Evolutionary conservation across 2,329 filamentous ascomycete genomes (phyloP).

Genomic region (Rhynchosporium graminicola): DNA sequence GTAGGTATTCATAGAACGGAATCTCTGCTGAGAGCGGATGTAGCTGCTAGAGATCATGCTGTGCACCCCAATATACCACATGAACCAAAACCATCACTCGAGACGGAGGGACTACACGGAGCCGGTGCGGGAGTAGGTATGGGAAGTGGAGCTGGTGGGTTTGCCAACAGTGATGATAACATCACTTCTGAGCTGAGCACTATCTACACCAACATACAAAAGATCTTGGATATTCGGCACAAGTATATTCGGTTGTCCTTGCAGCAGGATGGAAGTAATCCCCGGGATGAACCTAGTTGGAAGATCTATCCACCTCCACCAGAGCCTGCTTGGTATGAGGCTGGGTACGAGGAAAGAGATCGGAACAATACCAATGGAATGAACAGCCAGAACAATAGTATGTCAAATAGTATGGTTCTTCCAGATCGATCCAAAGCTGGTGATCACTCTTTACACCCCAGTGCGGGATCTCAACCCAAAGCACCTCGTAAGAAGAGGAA

Average conservation of each 20-base stretch:
- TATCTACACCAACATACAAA: constrained; percentile 90
- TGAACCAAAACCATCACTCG: constrained; percentile 54
- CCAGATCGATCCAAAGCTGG: constrained; percentile 36
- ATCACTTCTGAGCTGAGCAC: constrained; percentile 80
- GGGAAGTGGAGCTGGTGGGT: constrained; percentile 61
- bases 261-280: constrained; percentile 81
- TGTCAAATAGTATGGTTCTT: constrained; percentile 40
- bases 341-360: constrained; percentile 23
- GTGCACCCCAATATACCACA: constrained; percentile 54
- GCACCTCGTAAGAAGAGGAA: constrained; percentile 67
- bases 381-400: constrained; percentile 52
- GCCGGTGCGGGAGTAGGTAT: constrained; percentile 59
- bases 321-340: constrained; percentile 82
- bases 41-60: constrained; percentile 45
- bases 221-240: constrained; percentile 81
- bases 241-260: constrained; percentile 87
- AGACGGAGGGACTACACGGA: constrained; percentile 57
- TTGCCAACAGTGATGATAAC: constrained; percentile 72
- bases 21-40: constrained; percentile 35
- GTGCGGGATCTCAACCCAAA: constrained; percentile 40
- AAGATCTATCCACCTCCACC: constrained; percentile 88
- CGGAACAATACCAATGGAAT: constrained; percentile 34
- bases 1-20: constrained; percentile 29
- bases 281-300: constrained; percentile 82
- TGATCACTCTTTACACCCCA: constrained; percentile 27